Evolutionary conservation across 306 rosid genomes (phyloP).

Genomic region (Vigna reflexopilosa): DNA sequence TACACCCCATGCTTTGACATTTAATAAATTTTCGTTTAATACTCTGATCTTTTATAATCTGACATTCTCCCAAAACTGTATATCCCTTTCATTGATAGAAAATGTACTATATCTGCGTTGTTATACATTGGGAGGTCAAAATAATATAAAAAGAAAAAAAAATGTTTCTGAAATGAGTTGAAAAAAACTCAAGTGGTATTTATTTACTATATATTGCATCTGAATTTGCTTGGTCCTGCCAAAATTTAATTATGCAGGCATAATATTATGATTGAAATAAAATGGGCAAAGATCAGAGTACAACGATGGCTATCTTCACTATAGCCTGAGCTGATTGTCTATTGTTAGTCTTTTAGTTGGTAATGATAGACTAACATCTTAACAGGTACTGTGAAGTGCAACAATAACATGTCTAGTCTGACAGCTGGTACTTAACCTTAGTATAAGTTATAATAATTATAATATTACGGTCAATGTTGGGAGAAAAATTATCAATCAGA

Average conservation of each 20-base stretch:
- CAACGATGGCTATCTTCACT: background rate
- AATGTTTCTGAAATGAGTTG: too few species aligned
- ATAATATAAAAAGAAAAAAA: too few species aligned
- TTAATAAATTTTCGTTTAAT: background rate
- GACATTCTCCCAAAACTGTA: background rate
- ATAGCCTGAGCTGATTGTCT: background rate
- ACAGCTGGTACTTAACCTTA: background rate
- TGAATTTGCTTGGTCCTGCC: constrained; percentile 1
- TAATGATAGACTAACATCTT: background rate
- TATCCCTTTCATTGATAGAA: background rate
- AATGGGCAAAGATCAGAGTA: background rate
- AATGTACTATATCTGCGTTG: background rate
- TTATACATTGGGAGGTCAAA: background rate
- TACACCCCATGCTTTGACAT: background rate
- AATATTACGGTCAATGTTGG: constrained; percentile 22
- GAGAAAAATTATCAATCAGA: constrained; percentile 4
- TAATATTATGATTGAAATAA: background rate
- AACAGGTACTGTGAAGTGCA: constrained; percentile 1
- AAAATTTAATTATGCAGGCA: background rate
- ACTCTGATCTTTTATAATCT: background rate
- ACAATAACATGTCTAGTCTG: constrained; percentile 18
- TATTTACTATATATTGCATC: background rate
- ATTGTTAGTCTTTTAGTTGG: background rate
- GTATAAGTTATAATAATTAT: background rate
- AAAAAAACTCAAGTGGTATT: background rate